These are phyloP conservation scores for Cornus suecica DNA, from an alignment of 148 eudicot genomes.

Conservation along the genomic window DNA sequence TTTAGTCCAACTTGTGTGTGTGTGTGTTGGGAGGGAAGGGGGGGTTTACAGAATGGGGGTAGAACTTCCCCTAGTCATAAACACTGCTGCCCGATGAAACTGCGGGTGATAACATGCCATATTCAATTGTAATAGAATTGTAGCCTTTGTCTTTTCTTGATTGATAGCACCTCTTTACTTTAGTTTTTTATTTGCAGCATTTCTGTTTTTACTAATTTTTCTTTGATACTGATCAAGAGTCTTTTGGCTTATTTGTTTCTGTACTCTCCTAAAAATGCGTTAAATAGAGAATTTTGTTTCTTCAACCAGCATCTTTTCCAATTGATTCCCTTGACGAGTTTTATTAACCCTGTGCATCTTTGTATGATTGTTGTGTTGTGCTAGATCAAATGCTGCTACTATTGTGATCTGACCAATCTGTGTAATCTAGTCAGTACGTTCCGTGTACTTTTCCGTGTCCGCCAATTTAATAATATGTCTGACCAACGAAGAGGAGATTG, in stretches of 20 bases:
- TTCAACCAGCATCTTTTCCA: constrained; percentile 3
- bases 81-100: not conserved
- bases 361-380: not conserved
- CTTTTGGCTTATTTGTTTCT: not conserved
- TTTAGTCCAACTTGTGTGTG: not conserved
- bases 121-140: not conserved
- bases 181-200: not conserved
- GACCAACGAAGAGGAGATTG: not conserved
- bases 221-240: not conserved
- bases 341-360: constrained; percentile 12
- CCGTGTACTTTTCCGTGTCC: not conserved
- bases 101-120: not conserved
- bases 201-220: not conserved
- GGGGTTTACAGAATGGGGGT: not conserved
- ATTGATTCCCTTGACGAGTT: constrained; percentile 4
- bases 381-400: constrained; percentile 1
- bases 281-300: not conserved
- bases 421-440: not conserved
- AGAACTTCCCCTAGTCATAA: not conserved
- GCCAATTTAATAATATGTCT: constrained; percentile 1
- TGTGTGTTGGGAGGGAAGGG: too few relatives aligned
- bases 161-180: not conserved
- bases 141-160: not conserved
- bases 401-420: not conserved
- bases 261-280: not conserved